These are phyloP conservation scores for Mycena vulgaris DNA, from an alignment of 768 basidiomycete species.

Conservation along the genomic window DNA sequence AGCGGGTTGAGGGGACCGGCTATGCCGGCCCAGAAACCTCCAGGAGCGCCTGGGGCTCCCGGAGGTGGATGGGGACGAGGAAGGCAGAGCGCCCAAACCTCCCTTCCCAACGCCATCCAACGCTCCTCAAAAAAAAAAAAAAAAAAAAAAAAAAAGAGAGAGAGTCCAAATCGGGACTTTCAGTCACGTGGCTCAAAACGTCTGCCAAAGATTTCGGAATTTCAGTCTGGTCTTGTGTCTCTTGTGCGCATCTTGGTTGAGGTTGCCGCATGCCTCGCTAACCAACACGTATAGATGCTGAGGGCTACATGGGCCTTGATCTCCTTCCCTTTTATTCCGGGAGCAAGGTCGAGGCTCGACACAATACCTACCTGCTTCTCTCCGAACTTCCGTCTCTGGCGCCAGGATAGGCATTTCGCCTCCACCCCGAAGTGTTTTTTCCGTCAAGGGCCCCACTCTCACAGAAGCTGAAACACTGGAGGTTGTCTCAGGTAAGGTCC, in stretches of 20 bases:
- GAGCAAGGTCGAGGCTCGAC: constrained; percentile 39
- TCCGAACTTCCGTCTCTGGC: constrained; percentile 18
- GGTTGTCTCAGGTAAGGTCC: constrained; percentile 8
- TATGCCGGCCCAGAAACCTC: no score
- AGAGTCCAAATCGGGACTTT: constrained; percentile 18
- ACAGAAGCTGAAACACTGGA: constrained; percentile 10
- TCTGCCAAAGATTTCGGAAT: constrained; percentile 12
- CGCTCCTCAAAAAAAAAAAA: no score
- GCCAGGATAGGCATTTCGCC: constrained; percentile 22
- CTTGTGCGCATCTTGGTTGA: constrained; percentile 17
- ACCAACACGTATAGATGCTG: constrained; percentile 49
- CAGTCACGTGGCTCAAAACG: constrained; percentile 37
- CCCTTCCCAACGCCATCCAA: no score
- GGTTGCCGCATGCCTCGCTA: not conserved
- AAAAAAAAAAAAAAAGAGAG: no score
- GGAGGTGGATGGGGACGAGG: no score
- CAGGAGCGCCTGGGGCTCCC: no score
- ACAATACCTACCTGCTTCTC: constrained; percentile 24
- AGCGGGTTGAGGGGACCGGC: no score
- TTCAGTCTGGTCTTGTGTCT: constrained; percentile 25
- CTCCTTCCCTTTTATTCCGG: constrained; percentile 46
- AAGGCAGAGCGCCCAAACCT: no score
- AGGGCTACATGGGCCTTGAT: constrained; percentile 52
- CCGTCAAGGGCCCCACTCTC: not conserved
- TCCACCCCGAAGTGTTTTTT: not conserved